Evolutionary conservation across 352 stramenopile species (phyloP), one percentile per base, ranked within the genome.

Genomic region (Phytophthora chlamydospora): DNA sequence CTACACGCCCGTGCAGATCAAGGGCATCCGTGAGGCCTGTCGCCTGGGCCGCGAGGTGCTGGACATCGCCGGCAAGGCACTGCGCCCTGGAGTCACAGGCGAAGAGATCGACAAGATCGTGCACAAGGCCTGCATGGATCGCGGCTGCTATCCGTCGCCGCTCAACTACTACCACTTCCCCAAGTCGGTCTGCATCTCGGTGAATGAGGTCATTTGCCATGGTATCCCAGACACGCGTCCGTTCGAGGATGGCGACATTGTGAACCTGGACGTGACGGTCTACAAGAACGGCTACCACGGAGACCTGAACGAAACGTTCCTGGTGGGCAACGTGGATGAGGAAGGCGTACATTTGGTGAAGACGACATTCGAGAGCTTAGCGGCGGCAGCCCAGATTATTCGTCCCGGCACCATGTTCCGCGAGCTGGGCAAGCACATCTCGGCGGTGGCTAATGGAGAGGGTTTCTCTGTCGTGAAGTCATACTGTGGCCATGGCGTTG

Each of bases 401-500:
- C 96, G 95, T 65, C 97, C 97, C 1, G 97, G 97, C 16, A 98
- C 91, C 4, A 93, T 98, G 73, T 98, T 98, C 76, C 83, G 90
- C 34, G 97, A 99, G 45, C 74, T 99, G 31, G 98, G 98, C 51
- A 94, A 92, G 31, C 84, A 92, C 29, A 99, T 99, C 59, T 81
- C 95, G 13, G 84, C 88, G 4, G 83, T 95, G 11, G 96, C 96
- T 4, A 83, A 76, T 19, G 68, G 75, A 12, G 76, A 97, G 57
- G 85, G 91, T 32, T 98, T 94, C 64, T 97, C 88, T 10, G 93
- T 99, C 12, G 96, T 99, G 19, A 90, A 97, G 67, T 98, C 95
- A 6, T 99, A 99, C 82, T 99, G 97, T 63, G 97, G 98, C 29
- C 98, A 99, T 71, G 98, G 98, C 41, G 98, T 99, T 71, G 97